These are phyloP conservation scores for Boletus sensibilis DNA, from an alignment of 768 basidiomycete species.

Conservation along the genomic window DNA sequence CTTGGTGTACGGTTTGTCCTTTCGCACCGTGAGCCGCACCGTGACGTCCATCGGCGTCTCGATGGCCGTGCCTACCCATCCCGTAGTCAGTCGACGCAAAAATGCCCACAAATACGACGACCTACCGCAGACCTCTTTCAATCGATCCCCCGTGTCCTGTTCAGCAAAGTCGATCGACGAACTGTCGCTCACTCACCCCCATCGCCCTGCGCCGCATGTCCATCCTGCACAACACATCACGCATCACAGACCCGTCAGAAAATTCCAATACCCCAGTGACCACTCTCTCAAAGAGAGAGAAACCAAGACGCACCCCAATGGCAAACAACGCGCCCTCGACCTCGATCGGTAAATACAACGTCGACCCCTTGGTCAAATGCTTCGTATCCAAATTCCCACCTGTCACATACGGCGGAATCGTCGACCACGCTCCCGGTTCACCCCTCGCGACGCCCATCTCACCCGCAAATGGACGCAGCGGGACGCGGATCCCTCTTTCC, in stretches of 20 bases:
- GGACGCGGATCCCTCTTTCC: constrained; percentile 46
- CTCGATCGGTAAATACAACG: constrained; percentile 55
- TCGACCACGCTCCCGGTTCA: constrained; percentile 50
- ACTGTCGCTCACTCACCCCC: constrained; percentile 44
- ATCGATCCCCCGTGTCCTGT: not conserved
- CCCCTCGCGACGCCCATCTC: constrained; percentile 64
- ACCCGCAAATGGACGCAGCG: constrained; percentile 56
- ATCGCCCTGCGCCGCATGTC: constrained; percentile 66
- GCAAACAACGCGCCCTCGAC: constrained; percentile 61
- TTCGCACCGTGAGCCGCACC: constrained; percentile 55
- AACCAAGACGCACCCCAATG: constrained; percentile 43
- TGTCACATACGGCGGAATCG: constrained; percentile 60
- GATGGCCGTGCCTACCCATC: constrained; percentile 52
- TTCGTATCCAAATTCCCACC: constrained; percentile 65
- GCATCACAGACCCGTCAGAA: not conserved
- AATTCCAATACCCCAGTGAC: not conserved
- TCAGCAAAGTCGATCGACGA: not conserved
- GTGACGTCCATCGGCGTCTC: constrained; percentile 59
- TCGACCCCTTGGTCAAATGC: constrained; percentile 54
- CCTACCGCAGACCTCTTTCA: constrained; percentile 58
- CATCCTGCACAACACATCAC: constrained; percentile 42
- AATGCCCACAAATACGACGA: not conserved
- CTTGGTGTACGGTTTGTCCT: constrained; percentile 55
- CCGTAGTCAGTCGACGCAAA: not conserved
- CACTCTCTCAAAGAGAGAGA: not conserved